phyloP scores from a whole-genome alignment of 768 basidiomycete genomes.

The Panaeolus cyanescens region DNA sequence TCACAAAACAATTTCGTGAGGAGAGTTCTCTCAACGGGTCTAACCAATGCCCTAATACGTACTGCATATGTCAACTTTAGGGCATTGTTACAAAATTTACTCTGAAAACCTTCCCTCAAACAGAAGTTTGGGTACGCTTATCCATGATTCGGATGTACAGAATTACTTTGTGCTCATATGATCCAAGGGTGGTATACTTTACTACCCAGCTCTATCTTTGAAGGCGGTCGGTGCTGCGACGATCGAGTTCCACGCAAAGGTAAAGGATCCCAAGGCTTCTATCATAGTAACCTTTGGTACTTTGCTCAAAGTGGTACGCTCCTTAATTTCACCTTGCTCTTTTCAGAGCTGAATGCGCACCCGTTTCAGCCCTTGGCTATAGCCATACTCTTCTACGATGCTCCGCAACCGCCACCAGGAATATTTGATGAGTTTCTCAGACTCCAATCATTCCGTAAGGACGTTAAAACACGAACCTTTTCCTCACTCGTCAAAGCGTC shows the following conservation, averaged over 20 bases:
- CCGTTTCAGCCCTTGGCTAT: constrained; percentile 13
- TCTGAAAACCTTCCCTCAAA: constrained; percentile 54
- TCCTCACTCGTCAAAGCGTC: constrained; percentile 38
- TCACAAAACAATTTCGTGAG: neutral
- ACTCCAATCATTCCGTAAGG: constrained; percentile 38
- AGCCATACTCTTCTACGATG: constrained; percentile 61
- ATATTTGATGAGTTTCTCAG: constrained; percentile 54
- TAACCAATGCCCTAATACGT: neutral
- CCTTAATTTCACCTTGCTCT: neutral
- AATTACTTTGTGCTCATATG: neutral
- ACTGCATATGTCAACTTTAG: constrained; percentile 19
- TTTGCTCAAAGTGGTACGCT: constrained; percentile 33
- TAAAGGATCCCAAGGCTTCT: constrained; percentile 53
- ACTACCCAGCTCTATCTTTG: constrained; percentile 23
- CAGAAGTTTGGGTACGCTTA: constrained; percentile 57
- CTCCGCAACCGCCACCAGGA: constrained; percentile 45
- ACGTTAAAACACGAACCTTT: constrained; percentile 43
- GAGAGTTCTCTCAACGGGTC: too few relatives aligned
- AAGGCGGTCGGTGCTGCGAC: constrained; percentile 35
- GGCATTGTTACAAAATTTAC: constrained; percentile 65
- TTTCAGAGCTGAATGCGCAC: too few relatives aligned
- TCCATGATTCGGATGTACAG: constrained; percentile 12
- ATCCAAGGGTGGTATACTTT: constrained; percentile 52
- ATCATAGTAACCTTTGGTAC: constrained; percentile 50
- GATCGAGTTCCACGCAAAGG: constrained; percentile 37